Evolutionary conservation across 805 yeast genomes (phyloP), one percentile per base, ranked within the genome.

Genomic region (Teunomyces atbi): DNA sequence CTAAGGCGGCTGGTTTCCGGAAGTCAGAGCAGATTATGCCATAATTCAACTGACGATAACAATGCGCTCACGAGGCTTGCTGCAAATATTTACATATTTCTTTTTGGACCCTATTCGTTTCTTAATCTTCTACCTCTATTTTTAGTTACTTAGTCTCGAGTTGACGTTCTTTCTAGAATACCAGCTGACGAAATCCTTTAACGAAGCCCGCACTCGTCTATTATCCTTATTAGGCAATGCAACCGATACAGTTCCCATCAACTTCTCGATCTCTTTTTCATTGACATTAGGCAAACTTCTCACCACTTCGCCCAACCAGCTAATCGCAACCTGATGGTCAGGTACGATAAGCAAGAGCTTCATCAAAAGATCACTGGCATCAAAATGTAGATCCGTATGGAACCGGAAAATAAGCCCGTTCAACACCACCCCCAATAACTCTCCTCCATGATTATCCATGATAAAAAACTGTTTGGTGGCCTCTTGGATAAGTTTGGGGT

Each of bases 171-270:
- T 85, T 55, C 96, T 73, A 27, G 84, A 69, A 65, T 89, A 90
- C 94, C 96, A 87, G 45, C 76, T 81, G 33, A 88, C 81, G 60
- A 91, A 92, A 60, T 86, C 92, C 57, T 82, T 79, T 45, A 91
- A 69, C 38, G 86, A 76, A 3, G 81, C 71, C 56, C 96, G 78
- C 20, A 89, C 81, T 52, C 88, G 78, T 61, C 92, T 78, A 62
- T 74, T 82, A 64, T 89, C 91, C 56, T 80, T 83, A 19, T 83
- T 80, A 30, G 74, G 76, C 42, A 88, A 68, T 0, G 94, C 86
- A 11, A 68, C 71, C n/a, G 73, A 74, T 4, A 85, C 72, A 1
- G 83, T 74, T 6, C 70, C 69, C 28, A 84, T 57, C 50, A 90
- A 71, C 59, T 86, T 86, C 36, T 73, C 66, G 51, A 83, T 74